Percentiles rank a stretch among this genome's conserved stretches.
These are phyloP conservation scores for Aspergillus brunneoviolaceus DNA, from an alignment of 2,329 filamentous ascomycete genomes.

Conservation along the genomic window DNA sequence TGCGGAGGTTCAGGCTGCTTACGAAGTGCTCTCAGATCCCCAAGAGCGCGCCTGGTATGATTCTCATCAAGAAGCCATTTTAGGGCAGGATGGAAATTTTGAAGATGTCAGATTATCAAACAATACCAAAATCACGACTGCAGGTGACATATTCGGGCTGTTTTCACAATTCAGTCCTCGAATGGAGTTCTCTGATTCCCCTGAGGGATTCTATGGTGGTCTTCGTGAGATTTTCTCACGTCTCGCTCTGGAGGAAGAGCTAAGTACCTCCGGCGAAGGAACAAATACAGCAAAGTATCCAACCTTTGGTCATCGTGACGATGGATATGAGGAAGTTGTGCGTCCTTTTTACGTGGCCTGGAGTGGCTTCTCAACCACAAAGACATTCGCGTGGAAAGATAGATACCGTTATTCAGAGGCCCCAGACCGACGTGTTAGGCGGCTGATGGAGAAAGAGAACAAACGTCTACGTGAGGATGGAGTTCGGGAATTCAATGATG, in stretches of 20 bases:
- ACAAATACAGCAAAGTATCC: conserved; percentile 68
- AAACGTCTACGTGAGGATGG: conserved; percentile 78
- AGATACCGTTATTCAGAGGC: conserved; percentile 79
- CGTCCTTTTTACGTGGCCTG: conserved; percentile 79
- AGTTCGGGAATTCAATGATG: conserved; percentile 86
- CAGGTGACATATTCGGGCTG: conserved; percentile 73
- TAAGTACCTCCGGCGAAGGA: conserved; percentile 69
- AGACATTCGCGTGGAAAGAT: conserved; percentile 88
- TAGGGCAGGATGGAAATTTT: conserved; percentile 59
- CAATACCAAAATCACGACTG: conserved; percentile 73
- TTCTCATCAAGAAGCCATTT: conserved; percentile 81
- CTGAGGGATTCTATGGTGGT: conserved; percentile 81
- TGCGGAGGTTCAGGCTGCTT: conserved; percentile 87
- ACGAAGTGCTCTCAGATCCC: conserved; percentile 92
- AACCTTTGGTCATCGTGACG: conserved; percentile 74
- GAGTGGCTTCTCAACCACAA: conserved; percentile 78
- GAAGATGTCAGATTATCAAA: conserved; percentile 59
- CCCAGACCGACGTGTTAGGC: conserved; percentile 76
- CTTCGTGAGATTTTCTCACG: conserved; percentile 74
- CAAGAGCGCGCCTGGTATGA: conserved; percentile 98
- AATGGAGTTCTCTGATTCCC: conserved; percentile 76
- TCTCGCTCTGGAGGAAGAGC: conserved; percentile 75
- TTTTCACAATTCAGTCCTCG: conserved; percentile 77
- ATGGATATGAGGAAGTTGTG: conserved; percentile 73
- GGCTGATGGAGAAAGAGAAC: conserved; percentile 95